Conservation (phyloP, 805 yeast genomes). For the Cyberlindnera subsufficiens region DNA sequence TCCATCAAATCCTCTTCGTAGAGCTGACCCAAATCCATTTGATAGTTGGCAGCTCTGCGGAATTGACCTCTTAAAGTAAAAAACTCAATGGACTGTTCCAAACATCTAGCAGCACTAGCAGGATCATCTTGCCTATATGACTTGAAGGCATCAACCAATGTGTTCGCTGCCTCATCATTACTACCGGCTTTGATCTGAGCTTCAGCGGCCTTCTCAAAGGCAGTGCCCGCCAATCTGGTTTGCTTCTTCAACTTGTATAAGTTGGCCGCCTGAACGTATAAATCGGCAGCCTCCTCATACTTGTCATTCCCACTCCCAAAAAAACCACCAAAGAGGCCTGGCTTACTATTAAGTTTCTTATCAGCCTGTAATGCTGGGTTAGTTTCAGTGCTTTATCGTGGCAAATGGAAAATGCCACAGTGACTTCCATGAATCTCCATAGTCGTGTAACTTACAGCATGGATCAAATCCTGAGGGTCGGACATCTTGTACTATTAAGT, state of each 20-base stretch:
- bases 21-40: constrained; percentile 82
- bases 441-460: constrained; percentile 22
- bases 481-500: constrained; percentile 4
- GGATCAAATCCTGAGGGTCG: constrained; percentile 30
- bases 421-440: no score
- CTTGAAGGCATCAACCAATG: constrained; percentile 86
- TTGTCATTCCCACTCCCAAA: constrained; percentile 49
- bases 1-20: constrained; percentile 76
- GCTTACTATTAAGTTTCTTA: constrained; percentile 59
- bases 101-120: constrained; percentile 67
- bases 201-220: constrained; percentile 82
- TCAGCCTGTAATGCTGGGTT: constrained; percentile 44
- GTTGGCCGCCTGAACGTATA: constrained; percentile 92
- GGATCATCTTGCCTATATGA: constrained; percentile 73
- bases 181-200: constrained; percentile 69
- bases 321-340: constrained; percentile 56
- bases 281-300: constrained; percentile 88
- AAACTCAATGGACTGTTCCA: constrained; percentile 71
- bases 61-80: constrained; percentile 91
- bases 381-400: constrained; percentile 1
- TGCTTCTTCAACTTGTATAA: constrained; percentile 73
- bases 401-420: no score
- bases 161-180: constrained; percentile 88
- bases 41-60: constrained; percentile 92
- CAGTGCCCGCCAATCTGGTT: constrained; percentile 67